Percentiles rank a stretch among this genome's conserved stretches.
Evolutionary conservation across 441 rosid species (phyloP).

Genomic region (Euphorbia corollata): DNA sequence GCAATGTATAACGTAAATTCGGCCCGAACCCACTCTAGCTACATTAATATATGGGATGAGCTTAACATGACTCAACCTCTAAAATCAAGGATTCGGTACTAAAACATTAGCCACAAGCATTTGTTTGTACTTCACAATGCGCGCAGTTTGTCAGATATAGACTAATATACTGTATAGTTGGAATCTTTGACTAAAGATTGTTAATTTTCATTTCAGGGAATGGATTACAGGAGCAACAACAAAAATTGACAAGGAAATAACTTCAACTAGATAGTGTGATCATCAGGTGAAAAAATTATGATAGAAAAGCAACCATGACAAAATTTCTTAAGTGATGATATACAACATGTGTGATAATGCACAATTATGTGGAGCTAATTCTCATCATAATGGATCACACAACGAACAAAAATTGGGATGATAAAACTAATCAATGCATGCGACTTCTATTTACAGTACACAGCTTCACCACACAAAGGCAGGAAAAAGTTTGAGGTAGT

Average conservation of each 20-base stretch:
- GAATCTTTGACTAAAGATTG: too few species aligned
- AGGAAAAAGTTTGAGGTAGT: background rate
- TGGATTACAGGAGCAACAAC: too few species aligned
- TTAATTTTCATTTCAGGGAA: too few species aligned
- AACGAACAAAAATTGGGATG: conserved; percentile 21
- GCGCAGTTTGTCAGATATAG: too few species aligned
- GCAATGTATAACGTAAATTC: too few species aligned
- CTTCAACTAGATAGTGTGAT: background rate
- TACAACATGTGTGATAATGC: conserved; percentile 18
- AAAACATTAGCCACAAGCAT: too few species aligned
- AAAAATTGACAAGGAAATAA: background rate
- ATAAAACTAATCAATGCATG: conserved; percentile 21
- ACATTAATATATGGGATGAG: too few species aligned
- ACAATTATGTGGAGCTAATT: conserved; percentile 20
- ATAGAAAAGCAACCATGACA: background rate
- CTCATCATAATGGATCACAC: conserved; percentile 16
- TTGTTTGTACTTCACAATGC: too few species aligned
- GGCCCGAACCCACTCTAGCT: too few species aligned
- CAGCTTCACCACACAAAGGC: background rate
- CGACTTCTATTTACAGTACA: conserved; percentile 18
- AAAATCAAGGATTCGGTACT: too few species aligned
- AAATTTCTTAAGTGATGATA: conserved; percentile 16
- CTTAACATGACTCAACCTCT: too few species aligned
- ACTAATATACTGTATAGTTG: too few species aligned
- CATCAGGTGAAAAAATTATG: background rate